Base-by-base conservation (phyloP, 2,329 filamentous ascomycete genomes). In the Fusarium sp. region DNA sequence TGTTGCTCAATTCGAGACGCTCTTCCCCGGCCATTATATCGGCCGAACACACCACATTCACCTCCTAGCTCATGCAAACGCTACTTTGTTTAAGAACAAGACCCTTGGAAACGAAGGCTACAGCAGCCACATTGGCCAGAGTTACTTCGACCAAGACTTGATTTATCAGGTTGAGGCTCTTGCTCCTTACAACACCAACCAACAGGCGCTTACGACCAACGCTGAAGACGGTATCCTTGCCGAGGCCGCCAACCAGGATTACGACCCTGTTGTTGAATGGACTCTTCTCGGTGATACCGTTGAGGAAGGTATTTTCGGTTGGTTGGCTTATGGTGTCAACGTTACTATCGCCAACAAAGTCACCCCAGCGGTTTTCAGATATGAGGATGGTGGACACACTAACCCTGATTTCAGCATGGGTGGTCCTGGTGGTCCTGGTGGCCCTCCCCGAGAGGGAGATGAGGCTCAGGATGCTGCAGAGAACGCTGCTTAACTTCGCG, bases 81-180 rank as follows among this genome's bases (percentile, higher is more conserved):
- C 78, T 5, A 78, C 78, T 11, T 62, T 77, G 6, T 68, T 76
- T 18, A 48, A 70, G 32, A 82, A 82, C 70, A 66, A 75, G 34
- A 81, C 80, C 1, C 76, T 82, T 7, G 76, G 76, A 22, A 76
- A 74, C 30, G 74, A 78, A 1, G 77, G 76, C 45, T 79, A 78
- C 34, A 83, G 87, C 56, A 85, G 86, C 11, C 87, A 91, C 77
- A 84, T 91, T 30, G 88, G 89, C n/a, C 88, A 91, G 77, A 78
- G 89, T 58, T 91, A 89, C 80, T 88, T 90, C 74, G 87, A 90
- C 76, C 85, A 90, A 73, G 81, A 83, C 63, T 83, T 91, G 43
- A 84, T 88, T 59, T 63, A 77, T 5, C 74, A 80, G 13, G 86
- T 90, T 51, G 86, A 88, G 64, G 72, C 76, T 16, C 79, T 80